phyloP scores from a whole-genome alignment of 768 basidiomycete species.

The Heimioporus sp. region DNA sequence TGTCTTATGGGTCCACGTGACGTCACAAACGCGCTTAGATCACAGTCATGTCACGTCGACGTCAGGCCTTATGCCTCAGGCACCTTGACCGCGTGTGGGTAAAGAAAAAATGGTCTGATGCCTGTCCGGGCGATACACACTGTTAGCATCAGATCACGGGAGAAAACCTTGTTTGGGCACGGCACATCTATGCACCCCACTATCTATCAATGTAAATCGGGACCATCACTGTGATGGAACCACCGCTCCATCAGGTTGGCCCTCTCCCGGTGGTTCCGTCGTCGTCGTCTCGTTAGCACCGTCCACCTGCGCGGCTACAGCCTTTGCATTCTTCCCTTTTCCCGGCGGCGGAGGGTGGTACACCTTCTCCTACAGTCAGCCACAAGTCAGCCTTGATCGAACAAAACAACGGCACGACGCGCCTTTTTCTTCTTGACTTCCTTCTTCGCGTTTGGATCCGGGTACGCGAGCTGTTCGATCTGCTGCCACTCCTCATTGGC shows the following conservation, averaged over 20 bases:
- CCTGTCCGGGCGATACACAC: no score
- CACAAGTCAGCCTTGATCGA: neutral
- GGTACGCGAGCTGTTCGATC: slow-evolving; percentile 80
- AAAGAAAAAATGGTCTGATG: no score
- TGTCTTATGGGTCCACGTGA: neutral
- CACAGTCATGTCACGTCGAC: no score
- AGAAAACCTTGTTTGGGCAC: no score
- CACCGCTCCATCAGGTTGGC: slow-evolving; percentile 6
- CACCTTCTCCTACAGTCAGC: slow-evolving; percentile 57
- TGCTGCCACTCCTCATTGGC: slow-evolving; percentile 78
- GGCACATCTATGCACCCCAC: no score
- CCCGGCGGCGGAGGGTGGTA: slow-evolving; percentile 85
- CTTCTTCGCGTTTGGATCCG: slow-evolving; percentile 63
- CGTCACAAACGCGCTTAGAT: neutral
- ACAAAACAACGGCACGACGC: neutral
- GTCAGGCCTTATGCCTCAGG: no score
- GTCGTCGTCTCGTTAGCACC: neutral
- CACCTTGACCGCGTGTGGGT: no score
- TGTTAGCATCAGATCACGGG: no score
- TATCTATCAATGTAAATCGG: no score
- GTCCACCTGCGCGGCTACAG: slow-evolving; percentile 3
- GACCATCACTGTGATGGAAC: neutral
- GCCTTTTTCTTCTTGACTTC: slow-evolving; percentile 65
- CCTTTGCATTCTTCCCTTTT: slow-evolving; percentile 56
- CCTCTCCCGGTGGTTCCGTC: neutral